Evolutionary conservation across 2,329 filamentous ascomycete species (phyloP), one percentile per base, ranked within the genome.

Genomic region (Macrophomina phaseolina): DNA sequence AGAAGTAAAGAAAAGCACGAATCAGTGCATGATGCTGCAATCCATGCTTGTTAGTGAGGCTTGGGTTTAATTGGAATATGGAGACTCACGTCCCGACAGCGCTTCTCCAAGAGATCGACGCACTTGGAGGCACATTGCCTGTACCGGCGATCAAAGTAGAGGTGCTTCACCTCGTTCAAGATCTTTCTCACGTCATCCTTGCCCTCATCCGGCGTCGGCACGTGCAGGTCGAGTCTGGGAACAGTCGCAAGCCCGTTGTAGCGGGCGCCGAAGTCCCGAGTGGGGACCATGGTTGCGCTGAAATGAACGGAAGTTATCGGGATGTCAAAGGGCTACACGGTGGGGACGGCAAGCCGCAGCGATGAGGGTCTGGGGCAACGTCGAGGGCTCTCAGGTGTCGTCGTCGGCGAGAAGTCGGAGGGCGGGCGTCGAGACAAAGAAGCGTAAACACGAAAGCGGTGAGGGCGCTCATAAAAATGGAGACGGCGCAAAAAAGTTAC

Each of bases 1-100:
- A 79, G 70, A 79, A 79, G 69, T 77, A 73, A 8, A 80, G 70
- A 62, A 75, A 77, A 7, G 76, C 72, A 1, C 69, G 65, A 65
- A 78, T 72, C 6, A 79, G 62, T n/a, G 76, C 75, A 68, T 79
- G 76, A 28, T 73, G 70, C 77, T 79, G 55, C 16, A 18, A 51
- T 28, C 2, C 8, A 32, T 28, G 30, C 23, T 2, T 38, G 40
- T 65, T 18, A 65, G 63, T 32, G 42, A 34, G 14, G 23, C 23
- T 23, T 23, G 23, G 23, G 23, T 23, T 23, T 49, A 18, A 28
- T 23, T 32, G 0, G 8, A 28, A 7, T 23, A 4, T 12, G 34
- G 46, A 55, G 8, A 40, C 64, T 18, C 38, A 49, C 65, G 8
- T 62, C 65, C 11, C 46, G 38, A 32, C 56, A 40, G 16, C 46